phyloP scores from a whole-genome alignment of 306 rosid genomes.

The Pterocarpus santalinus region DNA sequence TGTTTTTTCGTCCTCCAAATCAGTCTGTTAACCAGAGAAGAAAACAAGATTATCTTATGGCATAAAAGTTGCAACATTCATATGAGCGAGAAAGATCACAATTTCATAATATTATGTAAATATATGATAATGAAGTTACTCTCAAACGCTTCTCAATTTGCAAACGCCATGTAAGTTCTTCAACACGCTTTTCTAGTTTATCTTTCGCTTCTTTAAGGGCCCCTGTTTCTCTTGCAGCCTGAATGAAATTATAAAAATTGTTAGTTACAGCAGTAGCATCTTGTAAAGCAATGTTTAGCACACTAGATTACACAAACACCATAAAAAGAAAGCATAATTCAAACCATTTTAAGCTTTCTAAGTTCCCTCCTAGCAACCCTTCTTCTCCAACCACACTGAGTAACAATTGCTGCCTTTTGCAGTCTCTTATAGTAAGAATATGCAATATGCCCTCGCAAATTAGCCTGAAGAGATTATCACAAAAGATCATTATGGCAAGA shows the following conservation, averaged over 20 bases:
- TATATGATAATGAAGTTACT: slow-evolving; percentile 60
- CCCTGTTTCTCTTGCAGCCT: slow-evolving; percentile 99
- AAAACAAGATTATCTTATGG: slow-evolving; percentile 24
- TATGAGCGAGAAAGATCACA: slow-evolving; percentile 30
- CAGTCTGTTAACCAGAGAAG: slow-evolving; percentile 69
- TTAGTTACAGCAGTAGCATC: slow-evolving; percentile 17
- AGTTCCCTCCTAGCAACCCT: slow-evolving; percentile 97
- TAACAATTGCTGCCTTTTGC: slow-evolving; percentile 81
- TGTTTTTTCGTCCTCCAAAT: slow-evolving; percentile 94
- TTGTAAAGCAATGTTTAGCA: background rate
- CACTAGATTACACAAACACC: slow-evolving; percentile 34
- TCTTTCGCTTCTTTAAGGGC: slow-evolving; percentile 99
- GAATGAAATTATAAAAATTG: slow-evolving; percentile 46
- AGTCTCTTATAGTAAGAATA: slow-evolving; percentile 81
- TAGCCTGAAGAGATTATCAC: slow-evolving; percentile 69
- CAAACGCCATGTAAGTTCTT: slow-evolving; percentile 99
- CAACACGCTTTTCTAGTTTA: slow-evolving; percentile 99
- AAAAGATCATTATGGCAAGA: slow-evolving; percentile 36
- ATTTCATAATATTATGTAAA: background rate
- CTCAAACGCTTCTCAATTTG: slow-evolving; percentile 98
- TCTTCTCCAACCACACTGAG: slow-evolving; percentile 97
- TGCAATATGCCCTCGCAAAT: slow-evolving; percentile 68
- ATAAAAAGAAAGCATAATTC: slow-evolving; percentile 39
- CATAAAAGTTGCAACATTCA: slow-evolving; percentile 15
- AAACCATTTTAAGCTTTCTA: slow-evolving; percentile 93